A percentile compares a stretch with the other conserved stretches of the same genome.
These are phyloP conservation scores for Amaranthus cruentus DNA, from an alignment of 148 eudicot genomes.

Conservation along the genomic window DNA sequence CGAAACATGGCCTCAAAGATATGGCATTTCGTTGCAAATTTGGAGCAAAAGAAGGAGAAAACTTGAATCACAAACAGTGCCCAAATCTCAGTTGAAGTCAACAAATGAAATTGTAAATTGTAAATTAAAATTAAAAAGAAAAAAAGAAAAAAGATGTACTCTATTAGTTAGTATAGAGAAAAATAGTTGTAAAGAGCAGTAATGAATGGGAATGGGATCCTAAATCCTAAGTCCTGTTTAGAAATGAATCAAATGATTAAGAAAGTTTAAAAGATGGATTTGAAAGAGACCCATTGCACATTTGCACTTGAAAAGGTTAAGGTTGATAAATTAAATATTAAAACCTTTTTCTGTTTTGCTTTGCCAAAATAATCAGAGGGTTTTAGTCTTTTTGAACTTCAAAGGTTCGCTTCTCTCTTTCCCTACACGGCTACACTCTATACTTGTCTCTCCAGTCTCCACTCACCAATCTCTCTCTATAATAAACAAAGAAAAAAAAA, in stretches of 20 bases:
- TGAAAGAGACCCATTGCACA: conserved; percentile 31
- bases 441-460: not conserved
- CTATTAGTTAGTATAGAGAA: not conserved
- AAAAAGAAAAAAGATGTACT: not conserved
- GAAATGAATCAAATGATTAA: conserved; percentile 22
- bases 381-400: conserved; percentile 1
- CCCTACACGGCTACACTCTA: not conserved
- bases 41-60: conserved; percentile 24
- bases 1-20: conserved; percentile 40
- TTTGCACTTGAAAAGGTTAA: conserved; percentile 24
- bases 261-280: conserved; percentile 25
- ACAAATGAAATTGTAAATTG: not conserved
- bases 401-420: conserved; percentile 1
- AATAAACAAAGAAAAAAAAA: not conserved
- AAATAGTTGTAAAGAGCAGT: not conserved
- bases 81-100: not conserved
- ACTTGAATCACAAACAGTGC: conserved; percentile 17
- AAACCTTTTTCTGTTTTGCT: not conserved
- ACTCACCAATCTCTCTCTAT: conserved; percentile 14
- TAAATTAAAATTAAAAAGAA: not conserved
- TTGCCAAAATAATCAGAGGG: conserved; percentile 13
- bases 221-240: not conserved
- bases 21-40: conserved; percentile 27
- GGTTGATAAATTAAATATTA: not conserved
- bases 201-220: conserved; percentile 15